A percentile compares a stretch with the other conserved stretches of the same genome.
Evolutionary conservation across 352 stramenopile genomes (phyloP).

Genomic region (Plasmopara halstedii): DNA sequence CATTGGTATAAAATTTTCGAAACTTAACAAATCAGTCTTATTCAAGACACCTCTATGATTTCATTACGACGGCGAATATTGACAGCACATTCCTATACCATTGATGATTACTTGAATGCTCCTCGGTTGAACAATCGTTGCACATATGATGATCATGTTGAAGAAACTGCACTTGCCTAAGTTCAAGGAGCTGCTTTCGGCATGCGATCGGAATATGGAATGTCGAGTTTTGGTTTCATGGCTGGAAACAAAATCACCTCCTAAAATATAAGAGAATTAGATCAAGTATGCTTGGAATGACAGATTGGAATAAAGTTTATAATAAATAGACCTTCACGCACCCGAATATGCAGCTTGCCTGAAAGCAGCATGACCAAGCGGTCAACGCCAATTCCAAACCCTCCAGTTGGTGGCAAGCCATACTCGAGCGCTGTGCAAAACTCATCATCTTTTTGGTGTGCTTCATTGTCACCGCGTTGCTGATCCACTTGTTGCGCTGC

Average conservation of each 20-base stretch:
- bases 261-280: constrained; percentile 7
- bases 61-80: too few species aligned
- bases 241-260: constrained; percentile 92
- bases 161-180: too few species aligned
- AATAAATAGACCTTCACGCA: constrained; percentile 22
- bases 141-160: too few species aligned
- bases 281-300: neutral
- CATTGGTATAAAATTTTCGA: too few species aligned
- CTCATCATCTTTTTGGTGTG: constrained; percentile 91
- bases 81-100: too few species aligned
- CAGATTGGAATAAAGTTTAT: neutral
- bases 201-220: neutral
- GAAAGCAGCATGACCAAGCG: constrained; percentile 98
- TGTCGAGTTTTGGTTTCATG: constrained; percentile 86
- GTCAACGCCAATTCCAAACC: constrained; percentile 97
- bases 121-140: too few species aligned
- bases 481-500: constrained; percentile 87
- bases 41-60: too few species aligned
- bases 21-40: too few species aligned
- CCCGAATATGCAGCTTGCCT: constrained; percentile 96
- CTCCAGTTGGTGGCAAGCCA: constrained; percentile 94
- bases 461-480: constrained; percentile 80
- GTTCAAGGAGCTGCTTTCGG: constrained; percentile 23
- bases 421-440: constrained; percentile 98
- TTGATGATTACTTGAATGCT: too few species aligned